A percentile compares a stretch with the other conserved stretches of the same genome.
Evolutionary conservation across 1,284 basidiomycete genomes (phyloP).

Genomic region (Puccinia horiana): DNA sequence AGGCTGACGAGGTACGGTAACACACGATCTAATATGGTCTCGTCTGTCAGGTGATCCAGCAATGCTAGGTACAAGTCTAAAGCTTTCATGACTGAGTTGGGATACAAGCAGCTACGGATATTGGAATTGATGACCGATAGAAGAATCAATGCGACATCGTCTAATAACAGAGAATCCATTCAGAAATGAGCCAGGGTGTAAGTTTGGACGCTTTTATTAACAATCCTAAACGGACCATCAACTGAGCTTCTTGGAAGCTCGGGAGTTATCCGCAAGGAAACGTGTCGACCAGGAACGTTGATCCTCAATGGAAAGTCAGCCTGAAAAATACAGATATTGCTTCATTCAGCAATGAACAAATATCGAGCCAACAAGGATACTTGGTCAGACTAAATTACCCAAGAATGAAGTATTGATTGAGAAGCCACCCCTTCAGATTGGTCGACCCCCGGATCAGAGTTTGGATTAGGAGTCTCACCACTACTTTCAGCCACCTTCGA

Average conservation of each 20-base stretch:
- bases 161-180: slow-evolving; percentile 59
- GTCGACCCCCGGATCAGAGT: slow-evolving; percentile 4
- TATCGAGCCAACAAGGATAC: not conserved
- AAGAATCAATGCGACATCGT: slow-evolving; percentile 76
- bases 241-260: slow-evolving; percentile 12
- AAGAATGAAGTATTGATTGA: slow-evolving; percentile 19
- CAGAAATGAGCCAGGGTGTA: slow-evolving; percentile 31
- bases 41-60: slow-evolving; percentile 80
- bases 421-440: slow-evolving; percentile 18
- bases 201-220: not conserved
- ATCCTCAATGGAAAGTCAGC: slow-evolving; percentile 43
- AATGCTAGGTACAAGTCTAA: slow-evolving; percentile 85
- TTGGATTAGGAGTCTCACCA: not conserved
- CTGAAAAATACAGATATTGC: not conserved
- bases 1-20: slow-evolving; percentile 88
- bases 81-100: slow-evolving; percentile 80
- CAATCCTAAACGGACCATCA: slow-evolving; percentile 3
- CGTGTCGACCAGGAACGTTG: slow-evolving; percentile 37
- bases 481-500: slow-evolving; percentile 5
- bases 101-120: slow-evolving; percentile 80
- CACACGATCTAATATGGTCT: slow-evolving; percentile 91
- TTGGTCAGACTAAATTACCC: slow-evolving; percentile 5
- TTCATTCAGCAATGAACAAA: not conserved
- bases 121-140: slow-evolving; percentile 85
- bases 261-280: slow-evolving; percentile 11